Evolutionary conservation across 2,329 filamentous ascomycete species (phyloP), one percentile per base, ranked within the genome.

Genomic region (Hypoxylon rubiginosum): DNA sequence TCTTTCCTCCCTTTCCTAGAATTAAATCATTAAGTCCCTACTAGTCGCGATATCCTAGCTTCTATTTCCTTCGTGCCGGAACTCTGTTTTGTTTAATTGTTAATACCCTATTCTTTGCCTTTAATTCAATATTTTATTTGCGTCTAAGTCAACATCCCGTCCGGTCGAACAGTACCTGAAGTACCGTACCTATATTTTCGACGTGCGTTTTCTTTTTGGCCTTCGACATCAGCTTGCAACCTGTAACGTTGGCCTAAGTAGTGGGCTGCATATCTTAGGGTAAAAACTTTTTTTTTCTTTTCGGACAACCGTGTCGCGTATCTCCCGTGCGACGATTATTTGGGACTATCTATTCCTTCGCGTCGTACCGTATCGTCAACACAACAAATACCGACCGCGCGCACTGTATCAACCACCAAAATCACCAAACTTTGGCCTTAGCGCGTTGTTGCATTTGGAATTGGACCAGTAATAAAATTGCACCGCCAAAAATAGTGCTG

Each of bases 11-110:
- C 43, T 39, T 63, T 61, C 52, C 45, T 45, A 59, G 21, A 54
- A 64, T 51, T 60, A n/a, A n/a, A n/a, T n/a, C n/a, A n/a, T 24
- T 24, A 24, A 24, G 21, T 24, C 21, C 51, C 59, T 4, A 51
- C 32, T 50, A 53, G 32, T 39, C 54, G 64, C 60, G 54, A 64
- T 53, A 64, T 45, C 39, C 43, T 46, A 55, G 32, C 36, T 69
- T 62, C 39, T 46, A 30, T 67, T 52, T 62, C 17, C 26, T 62
- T 62, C 54, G n/a, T 51, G 30, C 55, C 41, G 57, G 45, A 43
- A 57, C 28, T 53, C 67, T 59, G 54, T 63, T 67, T 63, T 67
- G 52, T 64, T 24, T 71, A 69, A 69, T 69, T 67, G 59, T 63
- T 71, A 69, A 71, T 67, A 67, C 50, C 43, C 24, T 54, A 15